phyloP scores from a whole-genome alignment of 1,284 basidiomycete species.

The Ustilago sp. region DNA sequence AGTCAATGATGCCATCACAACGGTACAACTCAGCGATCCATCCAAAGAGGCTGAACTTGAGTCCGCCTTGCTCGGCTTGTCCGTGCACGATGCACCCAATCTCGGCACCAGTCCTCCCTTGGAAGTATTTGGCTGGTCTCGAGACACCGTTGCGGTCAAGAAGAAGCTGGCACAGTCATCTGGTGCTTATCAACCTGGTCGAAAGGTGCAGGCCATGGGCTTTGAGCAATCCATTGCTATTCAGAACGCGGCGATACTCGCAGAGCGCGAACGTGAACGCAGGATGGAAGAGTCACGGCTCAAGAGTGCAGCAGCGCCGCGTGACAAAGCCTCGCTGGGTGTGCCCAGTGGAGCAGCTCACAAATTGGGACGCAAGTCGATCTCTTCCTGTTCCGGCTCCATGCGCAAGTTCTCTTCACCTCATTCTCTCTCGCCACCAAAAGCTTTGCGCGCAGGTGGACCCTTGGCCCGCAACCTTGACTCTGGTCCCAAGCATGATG shows the following conservation, averaged over 20 bases:
- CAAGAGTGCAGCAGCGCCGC: slow-evolving; percentile 18
- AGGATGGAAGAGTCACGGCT: slow-evolving; percentile 28
- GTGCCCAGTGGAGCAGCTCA: slow-evolving; percentile 50
- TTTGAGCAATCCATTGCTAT: slow-evolving; percentile 52
- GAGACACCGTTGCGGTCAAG: slow-evolving; percentile 48
- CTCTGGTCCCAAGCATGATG: slow-evolving; percentile 34
- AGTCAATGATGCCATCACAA: slow-evolving; percentile 35
- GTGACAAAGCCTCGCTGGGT: slow-evolving; percentile 35
- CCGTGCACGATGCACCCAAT: slow-evolving; percentile 20
- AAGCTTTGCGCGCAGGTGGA: slow-evolving; percentile 29
- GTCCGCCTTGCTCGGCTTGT: slow-evolving; percentile 41
- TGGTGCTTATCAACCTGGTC: slow-evolving; percentile 35
- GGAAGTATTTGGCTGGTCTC: slow-evolving; percentile 42
- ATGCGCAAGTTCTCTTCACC: slow-evolving; percentile 43
- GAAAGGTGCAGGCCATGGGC: slow-evolving; percentile 40
- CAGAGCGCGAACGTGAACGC: slow-evolving; percentile 47
- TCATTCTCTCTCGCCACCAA: slow-evolving; percentile 38
- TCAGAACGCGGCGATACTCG: slow-evolving; percentile 41
- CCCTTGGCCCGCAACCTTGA: slow-evolving; percentile 40
- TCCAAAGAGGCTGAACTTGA: slow-evolving; percentile 40
- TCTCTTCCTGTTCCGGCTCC: slow-evolving; percentile 47
- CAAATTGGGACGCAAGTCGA: slow-evolving; percentile 44
- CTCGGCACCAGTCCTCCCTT: slow-evolving; percentile 31
- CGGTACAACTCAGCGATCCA: slow-evolving; percentile 35
- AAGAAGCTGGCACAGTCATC: slow-evolving; percentile 45